Base-by-base conservation (phyloP, 208 protist genomes). In the Acanthamoeba polyphaga region DNA sequence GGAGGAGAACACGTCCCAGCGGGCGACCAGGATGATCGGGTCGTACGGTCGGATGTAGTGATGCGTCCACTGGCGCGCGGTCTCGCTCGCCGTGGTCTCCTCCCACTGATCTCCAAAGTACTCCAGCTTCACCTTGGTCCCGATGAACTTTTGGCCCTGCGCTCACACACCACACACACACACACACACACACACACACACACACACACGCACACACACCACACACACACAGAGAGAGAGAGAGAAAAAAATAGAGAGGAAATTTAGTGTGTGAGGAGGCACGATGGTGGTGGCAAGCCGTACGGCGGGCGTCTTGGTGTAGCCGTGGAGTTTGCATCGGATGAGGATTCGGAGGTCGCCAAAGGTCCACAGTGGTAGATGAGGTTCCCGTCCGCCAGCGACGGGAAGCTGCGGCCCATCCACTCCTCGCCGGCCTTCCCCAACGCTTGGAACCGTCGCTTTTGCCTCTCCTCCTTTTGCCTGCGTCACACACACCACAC, bases 361-460 rank as follows among this genome's bases (percentile, higher is more conserved):
- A 74, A 92, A 92, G 49, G 22, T 92, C 87, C 87, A 92, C 34
- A 92, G 38, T 92, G 55, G 46, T 92, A 92, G 46, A 32, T 92
- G 12, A 92, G 87, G 62, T 92, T 92, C 38, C 66, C 87, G 55
- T 92, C 87, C 10, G 64, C 64, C 5, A 92, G 64, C 32, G 87
- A 92, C 13, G 80, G 80, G 49, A 88, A 88, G 80, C 80, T 88
- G n/a, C 51, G 43, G 1, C 51, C 80, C 80, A 88, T 88, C 80
- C 80, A 88, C 80, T 88, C 80, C 80, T 88, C 80, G 34, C 80
- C 80, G 2, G 80, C 80, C 53, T 88, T 88, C 0, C 51, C 80
- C 24, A 88, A 7, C 10, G 80, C 80, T 22, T 32, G n/a, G 6
- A 0, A 64, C 29, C 72, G 72, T 19, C 34, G 43, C 15, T 46